Percentiles rank a stretch among this genome's conserved stretches.
Evolutionary conservation across 495 filamentous ascomycete species (phyloP).

Genomic region (Talaromyces stipitatus): DNA sequence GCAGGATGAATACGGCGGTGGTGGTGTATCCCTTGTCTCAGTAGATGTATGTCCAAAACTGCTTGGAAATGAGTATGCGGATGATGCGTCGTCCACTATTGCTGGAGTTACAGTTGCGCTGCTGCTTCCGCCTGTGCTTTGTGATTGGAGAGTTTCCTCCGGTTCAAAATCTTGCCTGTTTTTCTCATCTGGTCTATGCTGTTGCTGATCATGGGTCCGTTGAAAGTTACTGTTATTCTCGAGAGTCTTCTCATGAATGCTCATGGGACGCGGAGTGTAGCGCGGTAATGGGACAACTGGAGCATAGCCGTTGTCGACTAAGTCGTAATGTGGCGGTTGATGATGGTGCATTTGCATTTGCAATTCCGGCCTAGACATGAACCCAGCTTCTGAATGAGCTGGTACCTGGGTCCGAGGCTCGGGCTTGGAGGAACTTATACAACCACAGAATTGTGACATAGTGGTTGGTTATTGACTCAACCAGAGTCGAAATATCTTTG

Average conservation of each 20-base stretch:
- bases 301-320: conserved; percentile 24
- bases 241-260: conserved; percentile 36
- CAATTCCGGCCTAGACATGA: conserved; percentile 13
- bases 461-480: background rate
- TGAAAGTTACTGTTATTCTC: conserved; percentile 14
- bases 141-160: background rate
- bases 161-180: conserved; percentile 16
- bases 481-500: background rate
- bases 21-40: conserved; percentile 38
- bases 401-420: conserved; percentile 39
- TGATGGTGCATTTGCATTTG: background rate
- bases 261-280: conserved; percentile 35
- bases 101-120: conserved; percentile 1
- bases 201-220: conserved; percentile 16
- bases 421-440: background rate
- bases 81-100: conserved; percentile 25
- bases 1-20: conserved; percentile 36
- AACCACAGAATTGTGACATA: conserved; percentile 26
- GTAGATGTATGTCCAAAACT: conserved; percentile 43
- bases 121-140: conserved; percentile 2
- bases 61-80: conserved; percentile 37
- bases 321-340: conserved; percentile 11
- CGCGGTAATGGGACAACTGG: conserved; percentile 30
- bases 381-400: conserved; percentile 14
- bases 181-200: conserved; percentile 24